phyloP scores from a whole-genome alignment of 345 rosid genomes.

The Ceriops tagal region DNA sequence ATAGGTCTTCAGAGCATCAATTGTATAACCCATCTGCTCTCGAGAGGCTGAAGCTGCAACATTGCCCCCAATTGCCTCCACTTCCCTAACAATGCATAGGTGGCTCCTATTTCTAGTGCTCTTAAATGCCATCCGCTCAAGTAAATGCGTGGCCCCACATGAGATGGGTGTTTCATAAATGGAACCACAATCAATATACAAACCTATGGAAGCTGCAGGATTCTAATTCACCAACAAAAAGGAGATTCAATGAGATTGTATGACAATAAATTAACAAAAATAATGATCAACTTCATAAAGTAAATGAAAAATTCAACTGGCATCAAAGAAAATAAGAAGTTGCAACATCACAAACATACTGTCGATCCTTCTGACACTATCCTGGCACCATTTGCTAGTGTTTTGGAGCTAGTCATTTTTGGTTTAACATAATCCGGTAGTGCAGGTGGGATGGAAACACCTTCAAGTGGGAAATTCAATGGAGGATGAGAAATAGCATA shows the following conservation, averaged over 20 bases:
- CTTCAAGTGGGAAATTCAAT: conserved; percentile 52
- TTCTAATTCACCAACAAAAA: conserved; percentile 39
- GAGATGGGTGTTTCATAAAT: conserved; percentile 63
- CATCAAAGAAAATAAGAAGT: background rate
- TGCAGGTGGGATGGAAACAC: conserved; percentile 50
- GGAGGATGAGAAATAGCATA: conserved; percentile 43
- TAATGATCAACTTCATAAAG: background rate
- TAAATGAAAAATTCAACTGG: background rate
- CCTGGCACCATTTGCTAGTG: conserved; percentile 70
- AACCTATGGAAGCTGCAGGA: conserved; percentile 78
- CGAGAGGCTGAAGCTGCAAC: conserved; percentile 74
- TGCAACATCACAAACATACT: conserved; percentile 30
- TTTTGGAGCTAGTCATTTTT: conserved; percentile 46
- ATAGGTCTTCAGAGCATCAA: conserved; percentile 87
- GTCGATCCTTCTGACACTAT: conserved; percentile 62
- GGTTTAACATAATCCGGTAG: conserved; percentile 67
- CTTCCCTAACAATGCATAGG: conserved; percentile 66
- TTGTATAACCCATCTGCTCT: conserved; percentile 79
- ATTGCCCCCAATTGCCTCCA: conserved; percentile 84
- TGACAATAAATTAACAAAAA: conserved; percentile 3
- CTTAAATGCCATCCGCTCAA: conserved; percentile 89
- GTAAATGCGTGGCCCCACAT: conserved; percentile 71
- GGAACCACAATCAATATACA: conserved; percentile 70
- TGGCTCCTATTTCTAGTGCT: conserved; percentile 79
- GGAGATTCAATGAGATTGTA: background rate